These are phyloP conservation scores for Yamadazyma laniorum DNA, from an alignment of 805 yeast species.

Conservation along the genomic window DNA sequence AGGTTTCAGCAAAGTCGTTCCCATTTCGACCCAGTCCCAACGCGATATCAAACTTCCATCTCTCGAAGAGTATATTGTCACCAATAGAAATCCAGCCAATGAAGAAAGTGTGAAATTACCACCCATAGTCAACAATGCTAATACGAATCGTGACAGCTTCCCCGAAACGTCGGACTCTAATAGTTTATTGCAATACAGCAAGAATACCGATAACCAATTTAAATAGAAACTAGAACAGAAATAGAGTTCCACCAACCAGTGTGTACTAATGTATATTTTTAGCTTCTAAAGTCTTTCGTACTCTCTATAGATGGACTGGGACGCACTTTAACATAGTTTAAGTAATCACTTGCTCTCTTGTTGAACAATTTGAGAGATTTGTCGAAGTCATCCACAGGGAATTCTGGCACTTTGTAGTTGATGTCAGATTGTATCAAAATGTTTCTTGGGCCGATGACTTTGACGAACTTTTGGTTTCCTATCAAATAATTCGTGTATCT, in stretches of 20 bases:
- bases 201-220: too few relatives aligned
- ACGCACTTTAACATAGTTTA: constrained; percentile 46
- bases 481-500: constrained; percentile 15
- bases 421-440: constrained; percentile 47
- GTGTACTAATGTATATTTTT: not conserved
- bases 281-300: constrained; percentile 29
- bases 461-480: constrained; percentile 46
- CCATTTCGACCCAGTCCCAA: constrained; percentile 1
- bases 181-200: constrained; percentile 6
- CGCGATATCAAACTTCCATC: constrained; percentile 15
- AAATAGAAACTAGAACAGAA: too few relatives aligned
- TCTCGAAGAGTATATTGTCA: constrained; percentile 13
- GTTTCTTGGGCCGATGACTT: constrained; percentile 54
- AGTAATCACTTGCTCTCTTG: constrained; percentile 40
- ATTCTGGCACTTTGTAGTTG: constrained; percentile 17
- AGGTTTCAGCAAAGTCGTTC: not conserved
- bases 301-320: constrained; percentile 42
- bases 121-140: constrained; percentile 13
- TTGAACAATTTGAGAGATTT: constrained; percentile 9
- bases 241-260: too few relatives aligned
- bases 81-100: constrained; percentile 1
- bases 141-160: constrained; percentile 9
- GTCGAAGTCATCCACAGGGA: constrained; percentile 11
- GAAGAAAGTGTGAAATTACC: constrained; percentile 15
- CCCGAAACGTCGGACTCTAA: constrained; percentile 3